phyloP scores from a whole-genome alignment of 345 rosid genomes.

The Fremontodendron californicum region DNA sequence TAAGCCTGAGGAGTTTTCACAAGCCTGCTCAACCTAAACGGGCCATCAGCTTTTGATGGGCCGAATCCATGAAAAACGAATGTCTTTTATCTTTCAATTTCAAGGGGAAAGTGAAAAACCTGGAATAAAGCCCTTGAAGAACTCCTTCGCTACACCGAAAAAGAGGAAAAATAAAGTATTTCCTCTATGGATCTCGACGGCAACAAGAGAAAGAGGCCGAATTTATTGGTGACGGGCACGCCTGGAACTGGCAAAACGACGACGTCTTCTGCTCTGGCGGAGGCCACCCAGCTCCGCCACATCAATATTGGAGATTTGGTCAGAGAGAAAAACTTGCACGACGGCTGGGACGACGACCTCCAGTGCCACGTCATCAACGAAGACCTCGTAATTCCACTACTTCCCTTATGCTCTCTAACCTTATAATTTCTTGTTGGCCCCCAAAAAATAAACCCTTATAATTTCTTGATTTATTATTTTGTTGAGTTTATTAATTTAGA shows the following conservation, averaged over 20 bases:
- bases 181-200: slow-evolving; percentile 41
- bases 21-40: not conserved
- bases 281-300: slow-evolving; percentile 62
- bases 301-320: slow-evolving; percentile 84
- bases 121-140: not conserved
- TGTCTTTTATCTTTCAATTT: not conserved
- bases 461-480: not conserved
- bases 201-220: slow-evolving; percentile 54
- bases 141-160: too few species aligned
- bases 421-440: not conserved
- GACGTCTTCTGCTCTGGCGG: slow-evolving; percentile 62
- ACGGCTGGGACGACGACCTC: slow-evolving; percentile 85
- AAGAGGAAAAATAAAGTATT: too few species aligned
- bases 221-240: slow-evolving; percentile 81
- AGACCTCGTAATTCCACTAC: slow-evolving; percentile 6
- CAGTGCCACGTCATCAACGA: slow-evolving; percentile 56
- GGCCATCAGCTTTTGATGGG: not conserved
- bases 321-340: slow-evolving; percentile 71
- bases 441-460: too few species aligned
- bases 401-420: not conserved
- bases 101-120: not conserved
- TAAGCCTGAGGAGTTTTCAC: not conserved
- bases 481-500: not conserved
- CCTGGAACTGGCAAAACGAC: slow-evolving; percentile 98
- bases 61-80: not conserved